Evolutionary conservation across 163 green algal genomes (phyloP).

Genomic region (Coccomyxa subellipsoidea): DNA sequence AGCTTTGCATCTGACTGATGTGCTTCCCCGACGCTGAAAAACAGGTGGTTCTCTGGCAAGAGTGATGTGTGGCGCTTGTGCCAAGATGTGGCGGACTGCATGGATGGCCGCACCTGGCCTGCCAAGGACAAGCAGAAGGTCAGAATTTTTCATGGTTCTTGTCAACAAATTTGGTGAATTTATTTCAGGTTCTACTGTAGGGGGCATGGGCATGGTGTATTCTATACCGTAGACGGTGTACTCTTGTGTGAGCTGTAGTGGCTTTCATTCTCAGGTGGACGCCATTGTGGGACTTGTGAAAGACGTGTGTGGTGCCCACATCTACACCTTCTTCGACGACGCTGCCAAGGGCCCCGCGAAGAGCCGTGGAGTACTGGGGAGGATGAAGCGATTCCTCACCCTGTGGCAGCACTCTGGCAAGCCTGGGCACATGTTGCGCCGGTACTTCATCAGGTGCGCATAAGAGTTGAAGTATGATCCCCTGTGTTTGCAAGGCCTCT

Average conservation of each 20-base stretch:
- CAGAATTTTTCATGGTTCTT: neutral
- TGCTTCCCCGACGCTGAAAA: neutral
- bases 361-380: neutral
- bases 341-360: neutral
- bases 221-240: neutral
- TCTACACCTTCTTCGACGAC: neutral
- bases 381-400: neutral
- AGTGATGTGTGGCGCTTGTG: constrained; percentile 5
- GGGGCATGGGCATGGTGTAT: too few species aligned
- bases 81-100: neutral
- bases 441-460: neutral
- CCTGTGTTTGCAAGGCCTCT: too few species aligned
- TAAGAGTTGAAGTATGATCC: too few species aligned
- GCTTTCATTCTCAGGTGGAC: neutral
- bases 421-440: neutral
- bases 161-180: neutral
- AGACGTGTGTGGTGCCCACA: neutral
- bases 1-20: too few species aligned
- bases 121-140: neutral
- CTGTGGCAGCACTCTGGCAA: neutral
- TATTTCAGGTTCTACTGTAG: too few species aligned
- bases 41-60: neutral
- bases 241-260: neutral
- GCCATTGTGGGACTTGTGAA: neutral
- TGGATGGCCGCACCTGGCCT: constrained; percentile 5